Conservation (phyloP, 2,329 filamentous ascomycete species). For the Bipolaris sorokiniana region DNA sequence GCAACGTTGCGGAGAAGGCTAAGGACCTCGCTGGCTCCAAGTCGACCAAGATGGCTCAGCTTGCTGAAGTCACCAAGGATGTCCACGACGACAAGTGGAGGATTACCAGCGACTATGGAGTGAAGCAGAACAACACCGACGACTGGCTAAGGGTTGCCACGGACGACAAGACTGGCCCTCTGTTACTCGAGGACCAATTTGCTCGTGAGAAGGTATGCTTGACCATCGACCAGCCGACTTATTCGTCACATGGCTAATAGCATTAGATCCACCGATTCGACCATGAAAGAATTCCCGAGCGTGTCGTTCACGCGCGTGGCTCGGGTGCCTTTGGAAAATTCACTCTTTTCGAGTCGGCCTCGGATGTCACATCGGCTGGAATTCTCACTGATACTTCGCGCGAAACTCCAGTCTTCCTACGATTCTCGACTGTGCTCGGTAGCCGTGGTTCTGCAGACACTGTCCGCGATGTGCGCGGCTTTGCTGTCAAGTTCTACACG, state of each 20-base stretch:
- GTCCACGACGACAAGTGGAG: constrained; percentile 60
- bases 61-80: constrained; percentile 65
- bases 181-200: constrained; percentile 73
- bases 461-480: constrained; percentile 81
- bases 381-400: constrained; percentile 72
- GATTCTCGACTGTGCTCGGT: constrained; percentile 80
- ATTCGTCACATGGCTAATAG: constrained; percentile 9
- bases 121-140: constrained; percentile 74
- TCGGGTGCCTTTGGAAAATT: constrained; percentile 71
- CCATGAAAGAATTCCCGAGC: constrained; percentile 72
- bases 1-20: constrained; percentile 38
- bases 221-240: too few relatives aligned
- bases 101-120: constrained; percentile 79
- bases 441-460: constrained; percentile 79
- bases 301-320: constrained; percentile 71
- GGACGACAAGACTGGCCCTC: constrained; percentile 69
- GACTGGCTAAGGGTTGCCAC: constrained; percentile 74
- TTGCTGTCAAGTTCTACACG: constrained; percentile 79
- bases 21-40: constrained; percentile 43
- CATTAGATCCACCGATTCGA: constrained; percentile 76
- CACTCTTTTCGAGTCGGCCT: constrained; percentile 67
- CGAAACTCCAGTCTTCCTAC: constrained; percentile 70
- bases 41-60: constrained; percentile 65
- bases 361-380: constrained; percentile 67
- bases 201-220: constrained; percentile 71